Evolutionary conservation across 495 filamentous ascomycete genomes (phyloP).

Genomic region (Emericellopsis terricola): DNA sequence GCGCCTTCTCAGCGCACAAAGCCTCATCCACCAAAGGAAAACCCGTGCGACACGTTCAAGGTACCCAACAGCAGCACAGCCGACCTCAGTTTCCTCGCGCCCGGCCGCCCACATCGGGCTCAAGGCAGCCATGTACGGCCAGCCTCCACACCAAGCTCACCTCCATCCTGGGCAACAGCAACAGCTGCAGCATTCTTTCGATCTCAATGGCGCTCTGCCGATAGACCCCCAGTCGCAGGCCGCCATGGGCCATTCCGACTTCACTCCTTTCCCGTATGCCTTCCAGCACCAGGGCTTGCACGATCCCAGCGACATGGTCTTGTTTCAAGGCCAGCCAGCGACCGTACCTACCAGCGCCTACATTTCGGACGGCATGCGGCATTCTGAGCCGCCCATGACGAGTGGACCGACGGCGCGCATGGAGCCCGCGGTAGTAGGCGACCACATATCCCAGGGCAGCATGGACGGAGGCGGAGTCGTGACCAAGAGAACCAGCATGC

Average conservation of each 20-base stretch:
- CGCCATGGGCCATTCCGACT: background rate
- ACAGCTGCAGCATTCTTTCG: background rate
- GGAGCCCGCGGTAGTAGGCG: constrained; percentile 7
- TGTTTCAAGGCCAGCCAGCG: background rate
- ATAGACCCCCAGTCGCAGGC: background rate
- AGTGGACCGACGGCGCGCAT: no score
- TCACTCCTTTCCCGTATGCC: background rate
- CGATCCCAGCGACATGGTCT: background rate
- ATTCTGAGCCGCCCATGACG: constrained; percentile 9
- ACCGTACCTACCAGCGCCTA: background rate
- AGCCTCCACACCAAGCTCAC: background rate
- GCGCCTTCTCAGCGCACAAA: no score
- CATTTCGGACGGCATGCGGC: background rate
- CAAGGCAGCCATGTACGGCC: background rate
- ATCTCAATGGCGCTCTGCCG: background rate
- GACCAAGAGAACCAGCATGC: constrained; percentile 25
- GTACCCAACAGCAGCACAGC: no score
- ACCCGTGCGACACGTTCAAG: no score
- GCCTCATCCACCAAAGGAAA: no score
- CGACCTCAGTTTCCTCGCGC: no score
- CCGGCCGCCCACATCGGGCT: no score
- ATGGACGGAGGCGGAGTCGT: constrained; percentile 28
- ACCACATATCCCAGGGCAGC: constrained; percentile 11
- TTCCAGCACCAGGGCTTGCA: background rate
- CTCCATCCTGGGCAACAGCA: background rate